Evolutionary conservation across 768 basidiomycete species (phyloP).

Genomic region (Stropharia rugosoannulata): DNA sequence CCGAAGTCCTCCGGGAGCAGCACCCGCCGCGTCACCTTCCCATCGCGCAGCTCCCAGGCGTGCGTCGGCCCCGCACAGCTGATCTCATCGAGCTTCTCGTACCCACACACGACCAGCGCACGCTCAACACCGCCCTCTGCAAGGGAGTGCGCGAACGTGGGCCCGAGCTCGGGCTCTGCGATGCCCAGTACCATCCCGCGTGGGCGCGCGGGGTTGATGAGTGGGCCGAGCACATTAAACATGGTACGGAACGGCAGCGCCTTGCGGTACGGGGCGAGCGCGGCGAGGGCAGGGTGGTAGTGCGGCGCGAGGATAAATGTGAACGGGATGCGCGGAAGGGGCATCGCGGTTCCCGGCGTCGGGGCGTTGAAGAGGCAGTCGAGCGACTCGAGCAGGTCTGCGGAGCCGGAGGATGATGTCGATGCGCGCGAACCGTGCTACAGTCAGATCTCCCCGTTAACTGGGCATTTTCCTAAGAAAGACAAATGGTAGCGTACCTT

Average conservation of each 20-base stretch:
- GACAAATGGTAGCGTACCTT: conserved; percentile 55
- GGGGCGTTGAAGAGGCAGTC: conserved; percentile 74
- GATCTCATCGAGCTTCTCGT: conserved; percentile 92
- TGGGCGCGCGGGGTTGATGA: conserved; percentile 89
- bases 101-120: conserved; percentile 92
- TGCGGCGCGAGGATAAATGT: conserved; percentile 92
- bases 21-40: conserved; percentile 56
- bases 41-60: conserved; percentile 75
- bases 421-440: conserved; percentile 92
- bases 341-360: conserved; percentile 51
- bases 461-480: background rate
- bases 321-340: conserved; percentile 74
- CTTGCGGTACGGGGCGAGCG: conserved; percentile 82
- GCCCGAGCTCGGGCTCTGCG: conserved; percentile 76
- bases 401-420: conserved; percentile 92
- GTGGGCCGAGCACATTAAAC: conserved; percentile 93
- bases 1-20: conserved; percentile 81
- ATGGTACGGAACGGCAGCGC: conserved; percentile 92
- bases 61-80: conserved; percentile 89
- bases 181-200: conserved; percentile 91
- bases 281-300: conserved; percentile 85
- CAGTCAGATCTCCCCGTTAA: background rate
- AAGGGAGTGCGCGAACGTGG: conserved; percentile 76
- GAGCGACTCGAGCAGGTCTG: conserved; percentile 85
- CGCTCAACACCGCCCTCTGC: conserved; percentile 72